Base-by-base conservation (phyloP, 108 stramenopile species). In the Asterionellopsis glacialis region DNA sequence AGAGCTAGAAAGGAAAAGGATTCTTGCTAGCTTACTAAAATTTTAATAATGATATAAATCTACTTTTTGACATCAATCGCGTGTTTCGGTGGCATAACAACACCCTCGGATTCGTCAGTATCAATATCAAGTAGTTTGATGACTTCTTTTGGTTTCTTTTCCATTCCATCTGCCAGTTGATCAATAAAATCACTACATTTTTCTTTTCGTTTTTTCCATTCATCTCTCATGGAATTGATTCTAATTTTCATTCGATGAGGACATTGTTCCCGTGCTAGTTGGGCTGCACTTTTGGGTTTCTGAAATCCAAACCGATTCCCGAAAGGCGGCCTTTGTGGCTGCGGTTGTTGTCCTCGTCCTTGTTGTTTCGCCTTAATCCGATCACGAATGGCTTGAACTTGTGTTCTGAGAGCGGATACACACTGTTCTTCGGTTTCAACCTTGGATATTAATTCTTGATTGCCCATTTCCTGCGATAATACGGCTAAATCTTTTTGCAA, bases 151-250 rank as follows among this genome's bases (percentile, higher is more conserved):
- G 73, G 72, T 49, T 80, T 87, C 63, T 87, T 90, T 55, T 94
- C 92, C 88, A 94, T 84, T 11, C 83, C 88, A 65, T 94, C 92
- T 5, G 88, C 80, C 10, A 88, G 45, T n/a, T 81, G 67, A 15
- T 90, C 87, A 12, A 88, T 68, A 69, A 94, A 94, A 61, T 94
- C 88, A 59, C 68, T 83, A 67, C 92, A 94, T 61, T 82, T 84
- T 21, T 76, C 72, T 53, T 87, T 86, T 6, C 92, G 78, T 28
- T 68, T 67, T 50, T 65, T 81, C 83, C 89, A 94, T 69, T 88
- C 81, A 4, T 55, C 45, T 27, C 86, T 50, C 85, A 88, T 86
- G 57, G 51, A 38, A 55, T 93, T 93, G 68, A 93, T 93, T 42
- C 60, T 62, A 16, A 66, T 69, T 67, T 88, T 87, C 45, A 85